phyloP scores from a whole-genome alignment of 768 basidiomycete species.

The Coprinopsis cinerea region DNA sequence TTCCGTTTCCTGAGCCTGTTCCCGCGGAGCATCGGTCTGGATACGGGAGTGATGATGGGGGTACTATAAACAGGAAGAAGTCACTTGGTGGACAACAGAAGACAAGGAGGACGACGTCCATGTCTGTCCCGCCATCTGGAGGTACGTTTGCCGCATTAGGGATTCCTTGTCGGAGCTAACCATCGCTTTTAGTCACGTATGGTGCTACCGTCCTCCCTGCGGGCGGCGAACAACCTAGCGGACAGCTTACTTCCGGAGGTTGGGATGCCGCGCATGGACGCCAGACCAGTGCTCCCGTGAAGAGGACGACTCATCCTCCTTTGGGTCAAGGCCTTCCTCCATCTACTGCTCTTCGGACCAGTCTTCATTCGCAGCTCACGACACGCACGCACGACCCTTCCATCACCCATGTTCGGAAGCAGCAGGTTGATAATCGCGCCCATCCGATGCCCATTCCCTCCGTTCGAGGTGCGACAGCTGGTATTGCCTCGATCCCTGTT shows the following conservation, averaged over 20 bases:
- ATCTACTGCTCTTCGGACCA: background rate
- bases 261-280: constrained; percentile 22
- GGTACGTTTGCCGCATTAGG: background rate
- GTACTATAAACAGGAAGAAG: background rate
- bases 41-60: constrained; percentile 3
- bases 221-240: constrained; percentile 18
- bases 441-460: constrained; percentile 3
- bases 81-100: background rate
- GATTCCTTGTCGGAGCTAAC: background rate
- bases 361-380: constrained; percentile 10
- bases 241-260: constrained; percentile 18
- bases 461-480: constrained; percentile 5
- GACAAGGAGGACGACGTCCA: background rate
- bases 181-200: constrained; percentile 9
- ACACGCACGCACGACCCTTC: background rate
- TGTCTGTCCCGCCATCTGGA: background rate
- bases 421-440: no score
- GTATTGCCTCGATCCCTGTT: background rate
- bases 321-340: constrained; percentile 17
- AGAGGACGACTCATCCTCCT: constrained; percentile 19
- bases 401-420: no score
- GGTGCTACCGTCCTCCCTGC: constrained; percentile 15
- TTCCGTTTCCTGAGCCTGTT: background rate
- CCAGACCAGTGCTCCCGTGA: constrained; percentile 22
- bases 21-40: background rate